A percentile compares a stretch with the other conserved stretches of the same genome.
Evolutionary conservation across 192 early-diverging fungal genomes (phyloP).

Genomic region (Powellomyces hirtus): DNA sequence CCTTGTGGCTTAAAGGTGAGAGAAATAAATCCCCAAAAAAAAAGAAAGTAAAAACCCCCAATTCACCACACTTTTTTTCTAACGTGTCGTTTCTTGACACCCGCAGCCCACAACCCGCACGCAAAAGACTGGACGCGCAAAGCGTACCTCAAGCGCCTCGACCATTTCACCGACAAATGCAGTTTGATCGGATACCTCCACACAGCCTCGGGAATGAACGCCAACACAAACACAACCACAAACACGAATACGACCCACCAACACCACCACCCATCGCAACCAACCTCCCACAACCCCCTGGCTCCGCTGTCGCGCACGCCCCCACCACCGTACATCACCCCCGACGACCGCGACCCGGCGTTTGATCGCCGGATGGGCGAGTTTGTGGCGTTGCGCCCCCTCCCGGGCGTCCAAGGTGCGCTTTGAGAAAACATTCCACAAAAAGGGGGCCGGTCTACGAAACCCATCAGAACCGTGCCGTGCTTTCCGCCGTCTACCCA

Average conservation of each 20-base stretch:
- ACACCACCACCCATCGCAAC: no score
- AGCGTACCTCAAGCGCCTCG: constrained; percentile 33
- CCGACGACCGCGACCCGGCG: background rate
- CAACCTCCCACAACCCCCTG: background rate
- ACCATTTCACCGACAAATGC: constrained; percentile 38
- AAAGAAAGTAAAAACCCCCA: background rate
- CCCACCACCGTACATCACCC: background rate
- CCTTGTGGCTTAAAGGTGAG: constrained; percentile 53
- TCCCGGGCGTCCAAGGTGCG: no score
- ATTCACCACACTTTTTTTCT: background rate
- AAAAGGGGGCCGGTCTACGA: no score
- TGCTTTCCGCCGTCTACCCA: no score
- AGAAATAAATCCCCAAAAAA: background rate
- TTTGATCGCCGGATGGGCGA: constrained; percentile 12
- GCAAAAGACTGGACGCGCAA: constrained; percentile 42
- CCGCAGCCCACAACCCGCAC: constrained; percentile 46
- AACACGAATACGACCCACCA: background rate
- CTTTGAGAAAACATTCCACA: background rate
- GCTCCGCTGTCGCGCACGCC: no score
- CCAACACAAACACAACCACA: background rate
- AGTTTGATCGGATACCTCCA: constrained; percentile 23
- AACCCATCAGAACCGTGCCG: no score
- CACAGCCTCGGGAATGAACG: background rate
- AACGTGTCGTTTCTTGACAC: background rate
- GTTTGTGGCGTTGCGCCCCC: constrained; percentile 4